A percentile compares a stretch with the other conserved stretches of the same genome.
These are phyloP conservation scores for Pseudogymnoascus sp. DNA, from an alignment of 2,329 filamentous ascomycete species.

Conservation along the genomic window DNA sequence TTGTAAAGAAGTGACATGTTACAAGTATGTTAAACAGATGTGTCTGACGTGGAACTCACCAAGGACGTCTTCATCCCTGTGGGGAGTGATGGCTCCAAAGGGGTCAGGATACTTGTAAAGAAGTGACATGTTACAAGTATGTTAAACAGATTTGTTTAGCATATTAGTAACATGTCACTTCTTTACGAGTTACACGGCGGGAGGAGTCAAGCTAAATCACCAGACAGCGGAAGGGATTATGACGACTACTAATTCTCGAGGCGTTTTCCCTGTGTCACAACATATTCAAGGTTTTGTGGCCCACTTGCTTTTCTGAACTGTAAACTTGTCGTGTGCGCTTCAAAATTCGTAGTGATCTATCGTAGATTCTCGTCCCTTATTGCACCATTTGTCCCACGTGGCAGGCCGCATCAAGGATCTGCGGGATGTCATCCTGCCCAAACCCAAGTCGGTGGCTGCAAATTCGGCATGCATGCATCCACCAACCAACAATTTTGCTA, in stretches of 20 bases:
- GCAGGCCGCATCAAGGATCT: too few relatives aligned
- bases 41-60: conserved; percentile 15
- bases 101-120: conserved; percentile 11
- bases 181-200: not conserved
- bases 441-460: too few relatives aligned
- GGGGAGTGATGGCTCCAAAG: conserved; percentile 11
- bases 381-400: too few relatives aligned
- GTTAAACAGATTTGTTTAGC: not conserved
- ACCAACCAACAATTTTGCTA: too few relatives aligned
- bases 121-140: not conserved
- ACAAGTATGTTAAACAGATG: not conserved
- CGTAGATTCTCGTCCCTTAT: too few relatives aligned
- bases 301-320: not conserved
- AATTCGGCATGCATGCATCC: too few relatives aligned
- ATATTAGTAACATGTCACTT: too few relatives aligned
- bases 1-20: not conserved
- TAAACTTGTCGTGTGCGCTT: not conserved
- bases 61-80: conserved; percentile 18
- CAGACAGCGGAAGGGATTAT: not conserved
- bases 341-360: too few relatives aligned
- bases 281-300: not conserved
- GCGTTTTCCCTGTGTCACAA: not conserved
- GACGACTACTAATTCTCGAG: not conserved
- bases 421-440: too few relatives aligned
- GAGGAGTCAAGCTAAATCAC: not conserved